Conservation (phyloP, 2,329 filamentous ascomycete species). For the Pestalotiopsis sp. region DNA sequence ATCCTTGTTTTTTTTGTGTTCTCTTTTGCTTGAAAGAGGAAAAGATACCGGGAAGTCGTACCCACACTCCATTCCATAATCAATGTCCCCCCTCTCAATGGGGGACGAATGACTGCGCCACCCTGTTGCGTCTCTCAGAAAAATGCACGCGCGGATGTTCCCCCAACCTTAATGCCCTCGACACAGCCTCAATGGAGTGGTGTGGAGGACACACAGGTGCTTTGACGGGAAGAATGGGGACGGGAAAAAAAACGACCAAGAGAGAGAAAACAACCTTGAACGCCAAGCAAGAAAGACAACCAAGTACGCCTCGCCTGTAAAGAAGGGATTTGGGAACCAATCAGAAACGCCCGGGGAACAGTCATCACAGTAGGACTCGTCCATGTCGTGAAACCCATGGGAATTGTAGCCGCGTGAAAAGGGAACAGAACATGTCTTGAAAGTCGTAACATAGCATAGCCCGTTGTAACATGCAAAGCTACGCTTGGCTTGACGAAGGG, state of each 20-base stretch:
- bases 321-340: not conserved
- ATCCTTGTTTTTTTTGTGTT: not conserved
- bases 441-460: not conserved
- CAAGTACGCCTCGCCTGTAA: not conserved
- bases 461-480: not conserved
- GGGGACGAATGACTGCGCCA: not conserved
- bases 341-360: not conserved
- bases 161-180: not conserved
- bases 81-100: not conserved
- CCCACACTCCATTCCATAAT: not conserved
- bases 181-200: not conserved
- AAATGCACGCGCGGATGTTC: not conserved
- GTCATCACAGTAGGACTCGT: not conserved
- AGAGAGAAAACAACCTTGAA: not conserved
- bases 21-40: not conserved
- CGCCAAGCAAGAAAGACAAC: not conserved
- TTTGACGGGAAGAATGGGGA: no score
- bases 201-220: no score
- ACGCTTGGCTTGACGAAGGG: not conserved
- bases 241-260: not conserved
- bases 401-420: not conserved
- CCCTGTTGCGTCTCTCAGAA: not conserved
- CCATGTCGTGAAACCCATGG: not conserved
- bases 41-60: not conserved
- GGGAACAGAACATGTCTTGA: not conserved